phyloP scores from a whole-genome alignment of 331 rosid genomes.

The Malus hybrid region DNA sequence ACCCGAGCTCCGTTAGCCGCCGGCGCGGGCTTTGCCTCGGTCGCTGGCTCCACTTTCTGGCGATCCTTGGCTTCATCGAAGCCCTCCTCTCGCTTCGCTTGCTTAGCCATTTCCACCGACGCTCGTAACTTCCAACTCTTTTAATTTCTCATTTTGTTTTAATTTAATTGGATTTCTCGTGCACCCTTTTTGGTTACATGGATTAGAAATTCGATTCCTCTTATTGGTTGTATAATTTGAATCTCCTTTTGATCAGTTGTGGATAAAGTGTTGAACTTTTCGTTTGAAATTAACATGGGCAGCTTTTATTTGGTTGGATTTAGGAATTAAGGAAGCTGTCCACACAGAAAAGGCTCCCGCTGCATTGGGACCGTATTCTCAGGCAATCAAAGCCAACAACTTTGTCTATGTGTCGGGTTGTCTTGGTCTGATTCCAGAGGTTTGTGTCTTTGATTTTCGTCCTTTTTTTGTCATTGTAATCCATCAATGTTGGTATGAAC shows the following conservation, averaged over 20 bases:
- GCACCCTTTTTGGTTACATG: neutral
- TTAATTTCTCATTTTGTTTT: neutral
- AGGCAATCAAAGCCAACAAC: conserved; percentile 75
- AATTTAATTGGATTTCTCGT: neutral
- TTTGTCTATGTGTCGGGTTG: conserved; percentile 66
- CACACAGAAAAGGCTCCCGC: conserved; percentile 74
- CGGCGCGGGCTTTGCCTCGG: conserved; percentile 45
- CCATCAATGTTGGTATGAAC: neutral
- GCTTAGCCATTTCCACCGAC: conserved; percentile 51
- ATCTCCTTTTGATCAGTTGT: neutral
- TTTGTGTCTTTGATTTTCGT: conserved; percentile 8
- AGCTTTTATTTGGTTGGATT: neutral
- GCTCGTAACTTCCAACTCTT: conserved; percentile 28
- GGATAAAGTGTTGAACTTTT: neutral
- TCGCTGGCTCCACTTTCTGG: conserved; percentile 46
- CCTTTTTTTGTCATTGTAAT: neutral
- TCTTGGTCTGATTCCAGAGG: conserved; percentile 84
- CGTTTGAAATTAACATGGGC: neutral
- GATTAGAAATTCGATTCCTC: neutral
- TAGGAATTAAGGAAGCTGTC: conserved; percentile 66
- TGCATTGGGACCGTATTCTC: conserved; percentile 85
- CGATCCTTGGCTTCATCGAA: conserved; percentile 36
- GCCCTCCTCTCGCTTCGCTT: conserved; percentile 57
- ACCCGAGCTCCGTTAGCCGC: conserved; percentile 31
- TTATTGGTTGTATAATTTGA: neutral